Conservation (phyloP, 1,284 basidiomycete genomes). For the Salmacisia buchloeana region DNA sequence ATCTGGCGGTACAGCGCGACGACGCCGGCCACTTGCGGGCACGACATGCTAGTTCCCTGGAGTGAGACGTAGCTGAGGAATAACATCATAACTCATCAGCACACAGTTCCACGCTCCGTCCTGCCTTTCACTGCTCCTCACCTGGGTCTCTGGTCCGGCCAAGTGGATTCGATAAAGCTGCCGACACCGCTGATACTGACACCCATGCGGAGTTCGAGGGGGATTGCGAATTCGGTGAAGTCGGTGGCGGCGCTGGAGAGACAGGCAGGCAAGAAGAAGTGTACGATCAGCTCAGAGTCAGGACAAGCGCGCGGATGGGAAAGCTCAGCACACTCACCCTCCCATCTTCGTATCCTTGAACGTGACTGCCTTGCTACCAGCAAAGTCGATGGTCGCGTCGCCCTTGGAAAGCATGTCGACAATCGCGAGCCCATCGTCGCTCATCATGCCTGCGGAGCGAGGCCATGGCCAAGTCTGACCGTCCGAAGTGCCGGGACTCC, state of each 20-base stretch:
- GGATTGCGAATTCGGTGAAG: neutral
- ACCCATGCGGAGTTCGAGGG: neutral
- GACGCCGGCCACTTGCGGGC: neutral
- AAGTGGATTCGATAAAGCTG: constrained; percentile 39
- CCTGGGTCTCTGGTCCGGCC: no score
- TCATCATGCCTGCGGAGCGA: constrained; percentile 24
- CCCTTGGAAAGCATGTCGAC: constrained; percentile 54
- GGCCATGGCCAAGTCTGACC: constrained; percentile 9
- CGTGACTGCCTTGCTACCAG: constrained; percentile 52
- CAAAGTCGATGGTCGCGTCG: constrained; percentile 56
- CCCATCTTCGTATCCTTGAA: constrained; percentile 59
- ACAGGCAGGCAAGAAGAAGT: neutral
- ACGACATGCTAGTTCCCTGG: neutral
- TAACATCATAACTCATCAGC: neutral
- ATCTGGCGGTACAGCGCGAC: constrained; percentile 61
- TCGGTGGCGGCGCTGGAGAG: no score
- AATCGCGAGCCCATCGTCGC: constrained; percentile 36
- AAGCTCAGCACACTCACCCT: neutral
- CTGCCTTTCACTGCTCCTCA: no score
- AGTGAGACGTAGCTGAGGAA: neutral
- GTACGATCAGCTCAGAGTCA: neutral
- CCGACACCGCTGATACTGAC: neutral
- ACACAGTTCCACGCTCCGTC: neutral
- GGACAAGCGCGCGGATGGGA: neutral
- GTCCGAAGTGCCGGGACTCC: constrained; percentile 42